A percentile compares a stretch with the other conserved stretches of the same genome.
Conservation (phyloP, 352 stramenopile genomes). For the Globisporangium parvum region DNA sequence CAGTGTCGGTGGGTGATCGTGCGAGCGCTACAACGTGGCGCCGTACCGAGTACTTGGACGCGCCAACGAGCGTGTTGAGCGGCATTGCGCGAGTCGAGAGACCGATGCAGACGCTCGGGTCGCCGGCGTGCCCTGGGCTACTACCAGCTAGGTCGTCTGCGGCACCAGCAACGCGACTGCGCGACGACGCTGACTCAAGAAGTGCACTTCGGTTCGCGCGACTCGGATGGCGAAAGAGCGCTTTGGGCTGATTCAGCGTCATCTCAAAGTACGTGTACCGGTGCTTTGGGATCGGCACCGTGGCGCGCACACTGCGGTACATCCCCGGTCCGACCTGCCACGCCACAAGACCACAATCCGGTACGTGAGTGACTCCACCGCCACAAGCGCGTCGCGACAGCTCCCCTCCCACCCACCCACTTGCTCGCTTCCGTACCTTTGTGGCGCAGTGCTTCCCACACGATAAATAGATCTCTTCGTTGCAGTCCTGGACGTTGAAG, state of each 20-base stretch:
- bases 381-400: too few species aligned
- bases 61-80: constrained; percentile 75
- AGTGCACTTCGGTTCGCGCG: constrained; percentile 4
- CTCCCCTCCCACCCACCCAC: too few species aligned
- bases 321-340: constrained; percentile 44
- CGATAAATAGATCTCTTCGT: constrained; percentile 83
- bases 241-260: constrained; percentile 45
- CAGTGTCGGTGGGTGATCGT: too few species aligned
- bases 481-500: constrained; percentile 77
- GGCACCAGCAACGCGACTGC: background rate
- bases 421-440: constrained; percentile 38
- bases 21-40: too few species aligned
- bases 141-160: too few species aligned
- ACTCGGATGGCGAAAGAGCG: constrained; percentile 20
- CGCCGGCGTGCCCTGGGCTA: constrained; percentile 18
- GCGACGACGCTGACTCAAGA: background rate
- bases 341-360: background rate
- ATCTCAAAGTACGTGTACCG: constrained; percentile 88
- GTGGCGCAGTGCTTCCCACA: constrained; percentile 78
- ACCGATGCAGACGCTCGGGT: constrained; percentile 75
- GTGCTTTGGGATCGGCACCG: constrained; percentile 50
- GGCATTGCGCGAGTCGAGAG: constrained; percentile 70
- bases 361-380: too few species aligned
- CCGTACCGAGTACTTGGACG: constrained; percentile 73
- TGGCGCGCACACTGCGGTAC: constrained; percentile 74